Percentiles rank a stretch among this genome's conserved stretches.
These are phyloP conservation scores for Triticum monococcum DNA, from an alignment of 176 grass and related monocot species.

Conservation along the genomic window DNA sequence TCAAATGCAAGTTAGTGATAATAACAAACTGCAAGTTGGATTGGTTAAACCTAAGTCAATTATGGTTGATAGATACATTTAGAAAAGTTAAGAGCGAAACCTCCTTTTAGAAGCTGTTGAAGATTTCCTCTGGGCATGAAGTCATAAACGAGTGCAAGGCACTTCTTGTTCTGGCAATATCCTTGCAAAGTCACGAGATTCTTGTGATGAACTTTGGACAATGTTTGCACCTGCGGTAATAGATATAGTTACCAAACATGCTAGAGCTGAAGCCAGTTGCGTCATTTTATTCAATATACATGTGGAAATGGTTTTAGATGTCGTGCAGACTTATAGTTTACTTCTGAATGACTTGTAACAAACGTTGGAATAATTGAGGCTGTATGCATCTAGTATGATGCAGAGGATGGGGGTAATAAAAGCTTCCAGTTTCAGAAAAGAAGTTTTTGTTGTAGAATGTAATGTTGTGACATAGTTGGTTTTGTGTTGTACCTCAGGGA, in stretches of 20 bases:
- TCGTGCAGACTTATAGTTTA: not conserved
- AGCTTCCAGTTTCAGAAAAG: too few species aligned
- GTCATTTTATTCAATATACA: not conserved
- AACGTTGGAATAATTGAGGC: not conserved
- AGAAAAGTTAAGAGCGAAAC: not conserved
- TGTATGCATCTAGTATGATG: not conserved
- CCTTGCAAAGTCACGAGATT: conserved; percentile 47
- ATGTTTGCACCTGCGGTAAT: conserved; percentile 15
- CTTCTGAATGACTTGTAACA: not conserved
- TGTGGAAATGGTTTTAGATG: not conserved
- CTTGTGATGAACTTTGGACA: conserved; percentile 44
- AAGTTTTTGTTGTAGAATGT: not conserved
- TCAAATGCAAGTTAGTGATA: not conserved
- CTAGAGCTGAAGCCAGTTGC: not conserved
- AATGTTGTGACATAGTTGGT: not conserved
- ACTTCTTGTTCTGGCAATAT: conserved; percentile 44
- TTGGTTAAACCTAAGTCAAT: not conserved
- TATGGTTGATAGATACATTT: not conserved
- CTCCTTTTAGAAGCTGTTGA: conserved; percentile 43
- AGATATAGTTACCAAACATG: not conserved
- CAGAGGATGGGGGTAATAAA: too few species aligned
- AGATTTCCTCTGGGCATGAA: conserved; percentile 54
- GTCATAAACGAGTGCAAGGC: conserved; percentile 40
- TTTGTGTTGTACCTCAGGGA: conserved; percentile 33
- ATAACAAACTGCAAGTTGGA: not conserved